phyloP scores from a whole-genome alignment of 768 basidiomycete species.

The Wakefieldia striispora region DNA sequence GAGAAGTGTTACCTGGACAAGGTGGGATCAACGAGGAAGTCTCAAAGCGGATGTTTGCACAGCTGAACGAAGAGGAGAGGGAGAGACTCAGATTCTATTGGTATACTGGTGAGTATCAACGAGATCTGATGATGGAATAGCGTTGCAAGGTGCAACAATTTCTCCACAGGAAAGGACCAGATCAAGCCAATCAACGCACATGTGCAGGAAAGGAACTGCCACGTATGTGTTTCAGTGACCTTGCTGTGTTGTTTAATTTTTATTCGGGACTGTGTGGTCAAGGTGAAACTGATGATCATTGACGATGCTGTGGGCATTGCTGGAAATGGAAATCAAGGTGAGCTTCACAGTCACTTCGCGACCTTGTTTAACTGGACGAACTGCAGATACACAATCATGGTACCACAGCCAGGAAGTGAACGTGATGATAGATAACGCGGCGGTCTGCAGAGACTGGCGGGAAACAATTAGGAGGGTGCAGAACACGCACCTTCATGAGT shows the following conservation, averaged over 20 bases:
- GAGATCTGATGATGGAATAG: neutral
- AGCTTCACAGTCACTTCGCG: neutral
- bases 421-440: conserved; percentile 56
- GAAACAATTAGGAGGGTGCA: conserved; percentile 50
- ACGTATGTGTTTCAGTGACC: conserved; percentile 35
- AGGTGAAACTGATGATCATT: conserved; percentile 65
- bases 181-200: conserved; percentile 63
- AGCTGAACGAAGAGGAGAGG: conserved; percentile 44
- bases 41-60: conserved; percentile 53
- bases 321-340: conserved; percentile 70
- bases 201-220: conserved; percentile 68
- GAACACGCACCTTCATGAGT: conserved; percentile 51
- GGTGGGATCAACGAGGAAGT: conserved; percentile 76
- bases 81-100: conserved; percentile 51
- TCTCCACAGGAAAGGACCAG: conserved; percentile 53
- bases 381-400: conserved; percentile 61
- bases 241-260: neutral
- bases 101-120: conserved; percentile 40
- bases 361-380: neutral
- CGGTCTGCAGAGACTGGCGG: conserved; percentile 55
- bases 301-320: conserved; percentile 64
- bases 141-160: neutral
- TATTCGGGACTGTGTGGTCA: neutral
- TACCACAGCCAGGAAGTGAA: conserved; percentile 73
- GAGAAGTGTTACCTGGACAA: conserved; percentile 63